Evolutionary conservation across 768 basidiomycete genomes (phyloP), one percentile per base, ranked within the genome.

Genomic region (Auricularia sp.): DNA sequence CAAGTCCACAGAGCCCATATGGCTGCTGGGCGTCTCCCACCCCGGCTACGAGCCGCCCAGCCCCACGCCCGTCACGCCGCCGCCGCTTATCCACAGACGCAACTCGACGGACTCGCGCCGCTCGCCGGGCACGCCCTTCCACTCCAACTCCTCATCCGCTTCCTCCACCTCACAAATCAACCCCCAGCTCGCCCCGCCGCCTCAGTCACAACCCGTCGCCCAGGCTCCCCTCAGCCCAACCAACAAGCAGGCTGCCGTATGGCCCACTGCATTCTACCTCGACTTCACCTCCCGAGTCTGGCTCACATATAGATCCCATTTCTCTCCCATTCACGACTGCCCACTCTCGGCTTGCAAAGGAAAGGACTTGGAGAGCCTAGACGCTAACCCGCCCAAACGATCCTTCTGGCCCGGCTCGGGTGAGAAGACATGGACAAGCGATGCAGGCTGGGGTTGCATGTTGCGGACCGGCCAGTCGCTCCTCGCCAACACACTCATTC

Each of bases 381-480:
- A 59, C 34, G 21, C 29, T 29, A 23, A 23, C 14, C 23, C 79
- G 21, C 70, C 74, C 7, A 79, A 77, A 72, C 76, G 83, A 44
- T 87, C 90, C 83, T 82, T 83, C 53, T 87, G 88, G 84, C 78
- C 79, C 14, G 79, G 75, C 21, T 71, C 82, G 0, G 84, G 84
- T 1, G 87, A 90, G 73, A 88, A 87, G 70, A 90, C 88, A 0
- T 88, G 93, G 83, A 87, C 88, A 16, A 87, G 83, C 67, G 92
- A 95, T 75, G 79, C 88, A 0, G 92, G 93, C 0, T 94, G 92
- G 92, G 92, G 92, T 0, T 95, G 93, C 71, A 95, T 95, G 92
- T 73, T 95, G 47, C 76, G 92, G 34, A 95, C 92, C 0, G 92
- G 91, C 1, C 92, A 95, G 74, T 87, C 87, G 64, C 69, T 95